Evolutionary conservation across 352 stramenopile species (phyloP).

Genomic region (Phytophthora ohioensis): DNA sequence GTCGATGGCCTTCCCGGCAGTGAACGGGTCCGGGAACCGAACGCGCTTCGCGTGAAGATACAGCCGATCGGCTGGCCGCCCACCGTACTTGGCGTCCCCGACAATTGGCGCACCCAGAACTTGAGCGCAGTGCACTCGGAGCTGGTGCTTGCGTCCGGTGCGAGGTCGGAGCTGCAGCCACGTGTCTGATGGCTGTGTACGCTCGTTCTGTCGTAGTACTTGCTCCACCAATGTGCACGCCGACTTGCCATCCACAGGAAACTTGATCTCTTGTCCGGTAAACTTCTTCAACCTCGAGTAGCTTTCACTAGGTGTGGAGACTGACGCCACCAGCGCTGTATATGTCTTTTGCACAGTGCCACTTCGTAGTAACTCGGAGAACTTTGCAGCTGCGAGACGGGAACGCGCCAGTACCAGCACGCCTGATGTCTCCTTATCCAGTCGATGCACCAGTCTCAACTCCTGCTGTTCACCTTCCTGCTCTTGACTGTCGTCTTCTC

Average conservation of each 20-base stretch:
- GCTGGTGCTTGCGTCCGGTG: conserved; percentile 76
- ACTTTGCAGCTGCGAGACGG: conserved; percentile 68
- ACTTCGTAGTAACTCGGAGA: conserved; percentile 53
- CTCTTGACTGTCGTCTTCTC: background rate
- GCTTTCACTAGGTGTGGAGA: background rate
- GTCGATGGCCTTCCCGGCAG: conserved; percentile 32
- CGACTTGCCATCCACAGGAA: conserved; percentile 55
- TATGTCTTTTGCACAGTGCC: conserved; percentile 70
- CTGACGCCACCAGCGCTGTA: conserved; percentile 48
- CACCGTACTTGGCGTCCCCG: conserved; percentile 58
- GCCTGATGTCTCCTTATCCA: conserved; percentile 79
- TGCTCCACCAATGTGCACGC: conserved; percentile 52
- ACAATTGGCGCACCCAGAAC: conserved; percentile 58
- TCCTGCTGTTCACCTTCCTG: conserved; percentile 20
- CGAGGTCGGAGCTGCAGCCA: conserved; percentile 67
- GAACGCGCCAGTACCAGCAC: conserved; percentile 73
- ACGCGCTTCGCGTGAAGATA: conserved; percentile 66
- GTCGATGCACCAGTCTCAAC: conserved; percentile 66
- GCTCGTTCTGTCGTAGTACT: conserved; percentile 17
- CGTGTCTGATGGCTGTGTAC: conserved; percentile 26
- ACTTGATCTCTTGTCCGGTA: conserved; percentile 40
- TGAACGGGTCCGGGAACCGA: conserved; percentile 54
- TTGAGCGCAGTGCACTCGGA: conserved; percentile 67
- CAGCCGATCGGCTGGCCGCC: conserved; percentile 38
- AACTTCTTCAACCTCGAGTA: conserved; percentile 27